Evolutionary conservation across 73 alveolate genomes (phyloP).

Genomic region (Urostyla sp.): DNA sequence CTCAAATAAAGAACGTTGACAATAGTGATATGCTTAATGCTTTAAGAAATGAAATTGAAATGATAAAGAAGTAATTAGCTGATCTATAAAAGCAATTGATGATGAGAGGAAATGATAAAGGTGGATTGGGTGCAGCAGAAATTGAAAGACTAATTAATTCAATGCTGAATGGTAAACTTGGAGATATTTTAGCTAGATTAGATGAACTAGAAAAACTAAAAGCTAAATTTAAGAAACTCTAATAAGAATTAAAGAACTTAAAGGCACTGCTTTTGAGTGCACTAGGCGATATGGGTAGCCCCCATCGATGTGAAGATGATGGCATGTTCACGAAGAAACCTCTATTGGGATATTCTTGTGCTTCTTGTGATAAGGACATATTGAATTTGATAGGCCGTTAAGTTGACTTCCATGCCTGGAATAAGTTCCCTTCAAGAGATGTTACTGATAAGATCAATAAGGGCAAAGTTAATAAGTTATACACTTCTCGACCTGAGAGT

Average conservation of each 20-base stretch:
- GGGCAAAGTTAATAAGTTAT: too few species aligned
- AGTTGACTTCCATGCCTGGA: slow-evolving; percentile 84
- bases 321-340: slow-evolving; percentile 93
- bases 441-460: slow-evolving; percentile 62
- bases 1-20: too few species aligned
- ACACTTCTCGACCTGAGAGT: too few species aligned
- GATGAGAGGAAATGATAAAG: background rate
- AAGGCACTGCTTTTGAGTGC: slow-evolving; percentile 61
- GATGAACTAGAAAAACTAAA: background rate
- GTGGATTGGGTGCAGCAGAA: background rate
- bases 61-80: background rate
- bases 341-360: slow-evolving; percentile 89
- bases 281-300: background rate
- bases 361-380: slow-evolving; percentile 88
- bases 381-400: slow-evolving; percentile 72
- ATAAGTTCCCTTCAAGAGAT: slow-evolving; percentile 80
- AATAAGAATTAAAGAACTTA: slow-evolving; percentile 73
- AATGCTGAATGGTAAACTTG: slow-evolving; percentile 23
- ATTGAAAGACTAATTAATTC: slow-evolving; percentile 14
- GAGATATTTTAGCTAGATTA: background rate
- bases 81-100: slow-evolving; percentile 4
- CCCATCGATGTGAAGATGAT: slow-evolving; percentile 79
- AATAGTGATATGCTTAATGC: too few species aligned
- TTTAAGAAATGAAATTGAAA: slow-evolving; percentile 12
- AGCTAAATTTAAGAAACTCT: slow-evolving; percentile 68